phyloP scores from a whole-genome alignment of 306 rosid genomes.

The Neltuma alba region DNA sequence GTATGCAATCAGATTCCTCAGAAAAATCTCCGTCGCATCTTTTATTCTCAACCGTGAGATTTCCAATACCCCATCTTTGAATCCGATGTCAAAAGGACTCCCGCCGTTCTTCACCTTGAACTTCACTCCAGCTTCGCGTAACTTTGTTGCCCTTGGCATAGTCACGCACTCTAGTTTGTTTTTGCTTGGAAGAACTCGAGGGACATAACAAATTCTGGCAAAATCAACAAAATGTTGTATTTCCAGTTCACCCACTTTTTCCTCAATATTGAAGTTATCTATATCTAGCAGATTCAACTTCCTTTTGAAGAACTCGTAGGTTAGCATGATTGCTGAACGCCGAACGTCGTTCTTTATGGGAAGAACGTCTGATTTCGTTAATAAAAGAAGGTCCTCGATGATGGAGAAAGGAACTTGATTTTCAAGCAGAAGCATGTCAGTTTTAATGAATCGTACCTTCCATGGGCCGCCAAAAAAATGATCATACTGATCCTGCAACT shows the following conservation, averaged over 20 bases:
- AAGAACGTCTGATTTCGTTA: neutral
- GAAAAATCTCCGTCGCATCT: neutral
- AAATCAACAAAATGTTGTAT: slow-evolving; percentile 1
- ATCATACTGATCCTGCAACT: neutral
- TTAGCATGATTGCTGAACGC: slow-evolving; percentile 10
- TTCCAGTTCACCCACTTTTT: neutral
- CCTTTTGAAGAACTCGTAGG: neutral
- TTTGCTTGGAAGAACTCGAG: neutral
- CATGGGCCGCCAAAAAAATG: neutral
- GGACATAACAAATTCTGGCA: neutral
- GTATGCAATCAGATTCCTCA: slow-evolving; percentile 36
- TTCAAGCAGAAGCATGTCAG: neutral
- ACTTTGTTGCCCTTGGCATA: slow-evolving; percentile 2
- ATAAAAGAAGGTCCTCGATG: neutral
- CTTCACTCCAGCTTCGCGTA: slow-evolving; percentile 35
- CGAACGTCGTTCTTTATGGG: neutral
- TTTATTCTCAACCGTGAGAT: slow-evolving; percentile 20
- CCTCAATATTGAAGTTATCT: slow-evolving; percentile 16
- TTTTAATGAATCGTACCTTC: neutral
- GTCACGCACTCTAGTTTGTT: neutral
- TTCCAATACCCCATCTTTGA: slow-evolving; percentile 27
- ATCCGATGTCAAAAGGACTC: slow-evolving; percentile 22
- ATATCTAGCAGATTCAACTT: neutral
- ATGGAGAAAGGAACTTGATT: slow-evolving; percentile 22
- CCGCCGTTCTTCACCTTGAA: neutral